phyloP scores from a whole-genome alignment of 495 filamentous ascomycete genomes.

The Penicillium turbatum region DNA sequence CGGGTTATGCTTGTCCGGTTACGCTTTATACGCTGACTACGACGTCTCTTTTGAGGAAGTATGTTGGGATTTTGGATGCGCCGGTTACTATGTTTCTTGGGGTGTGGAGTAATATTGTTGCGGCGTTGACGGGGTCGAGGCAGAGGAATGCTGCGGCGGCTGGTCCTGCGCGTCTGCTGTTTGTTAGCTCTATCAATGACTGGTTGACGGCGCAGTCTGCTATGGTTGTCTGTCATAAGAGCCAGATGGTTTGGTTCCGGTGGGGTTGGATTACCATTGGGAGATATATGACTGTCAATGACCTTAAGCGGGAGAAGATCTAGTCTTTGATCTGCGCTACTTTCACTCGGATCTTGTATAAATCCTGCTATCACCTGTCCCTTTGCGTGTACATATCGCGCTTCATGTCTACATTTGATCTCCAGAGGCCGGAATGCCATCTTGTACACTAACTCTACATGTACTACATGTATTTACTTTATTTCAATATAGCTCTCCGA shows the following conservation, averaged over 20 bases:
- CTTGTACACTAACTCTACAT: conserved; percentile 5
- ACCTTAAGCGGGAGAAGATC: conserved; percentile 64
- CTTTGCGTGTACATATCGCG: conserved; percentile 3
- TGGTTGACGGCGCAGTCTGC: conserved; percentile 70
- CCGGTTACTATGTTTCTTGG: conserved; percentile 55
- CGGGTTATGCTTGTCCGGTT: conserved; percentile 67
- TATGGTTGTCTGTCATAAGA: conserved; percentile 83
- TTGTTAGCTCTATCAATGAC: conserved; percentile 58
- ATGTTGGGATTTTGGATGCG: conserved; percentile 69
- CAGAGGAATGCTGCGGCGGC: conserved; percentile 27
- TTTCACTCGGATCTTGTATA: background rate
- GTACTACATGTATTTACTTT: background rate
- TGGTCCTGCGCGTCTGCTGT: conserved; percentile 55
- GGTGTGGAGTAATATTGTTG: conserved; percentile 36
- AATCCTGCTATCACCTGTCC: background rate
- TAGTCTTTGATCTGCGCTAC: conserved; percentile 1
- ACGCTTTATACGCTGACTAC: conserved; percentile 77
- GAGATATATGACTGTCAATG: conserved; percentile 94
- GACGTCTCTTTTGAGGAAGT: conserved; percentile 71
- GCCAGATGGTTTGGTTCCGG: conserved; percentile 98
- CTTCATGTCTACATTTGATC: conserved; percentile 6
- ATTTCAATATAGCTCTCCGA: too few species aligned
- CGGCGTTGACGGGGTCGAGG: conserved; percentile 27
- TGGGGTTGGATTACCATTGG: conserved; percentile 92
- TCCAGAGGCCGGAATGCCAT: background rate